Evolutionary conservation across 345 rosid genomes (phyloP).

Genomic region (Populus simonii): DNA sequence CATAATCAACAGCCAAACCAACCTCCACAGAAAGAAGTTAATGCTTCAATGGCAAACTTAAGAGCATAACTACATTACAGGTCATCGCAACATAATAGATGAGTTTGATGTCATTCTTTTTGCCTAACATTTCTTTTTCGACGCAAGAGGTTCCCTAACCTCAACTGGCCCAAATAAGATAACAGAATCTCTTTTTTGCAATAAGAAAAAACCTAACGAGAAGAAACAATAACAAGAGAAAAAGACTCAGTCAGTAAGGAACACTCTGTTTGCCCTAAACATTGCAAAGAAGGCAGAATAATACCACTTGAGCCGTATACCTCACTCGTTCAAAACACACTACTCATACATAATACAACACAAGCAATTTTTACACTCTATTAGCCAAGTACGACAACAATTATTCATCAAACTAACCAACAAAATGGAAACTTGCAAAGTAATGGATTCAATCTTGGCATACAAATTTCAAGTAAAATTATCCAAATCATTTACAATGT

Average conservation of each 20-base stretch:
- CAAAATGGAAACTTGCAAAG: neutral
- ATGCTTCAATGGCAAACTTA: neutral
- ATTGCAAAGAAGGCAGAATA: neutral
- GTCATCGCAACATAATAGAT: neutral
- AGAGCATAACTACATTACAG: neutral
- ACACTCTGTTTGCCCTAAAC: neutral
- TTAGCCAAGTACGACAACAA: neutral
- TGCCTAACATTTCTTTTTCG: neutral
- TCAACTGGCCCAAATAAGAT: neutral
- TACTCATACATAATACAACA: too few relatives aligned
- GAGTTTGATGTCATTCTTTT: neutral
- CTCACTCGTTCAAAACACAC: neutral
- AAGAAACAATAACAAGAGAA: neutral
- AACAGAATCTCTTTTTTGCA: neutral
- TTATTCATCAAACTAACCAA: neutral
- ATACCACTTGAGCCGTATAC: neutral
- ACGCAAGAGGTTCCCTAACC: neutral
- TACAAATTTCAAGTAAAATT: too few relatives aligned
- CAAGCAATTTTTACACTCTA: neutral
- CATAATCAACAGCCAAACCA: neutral
- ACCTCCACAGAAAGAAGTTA: neutral
- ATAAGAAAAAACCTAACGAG: neutral
- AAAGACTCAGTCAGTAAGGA: neutral
- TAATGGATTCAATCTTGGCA: neutral
- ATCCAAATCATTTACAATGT: too few relatives aligned